A percentile compares a stretch with the other conserved stretches of the same genome.
These are phyloP conservation scores for Heritiera fomes DNA, from an alignment of 345 rosid genomes.

Conservation along the genomic window DNA sequence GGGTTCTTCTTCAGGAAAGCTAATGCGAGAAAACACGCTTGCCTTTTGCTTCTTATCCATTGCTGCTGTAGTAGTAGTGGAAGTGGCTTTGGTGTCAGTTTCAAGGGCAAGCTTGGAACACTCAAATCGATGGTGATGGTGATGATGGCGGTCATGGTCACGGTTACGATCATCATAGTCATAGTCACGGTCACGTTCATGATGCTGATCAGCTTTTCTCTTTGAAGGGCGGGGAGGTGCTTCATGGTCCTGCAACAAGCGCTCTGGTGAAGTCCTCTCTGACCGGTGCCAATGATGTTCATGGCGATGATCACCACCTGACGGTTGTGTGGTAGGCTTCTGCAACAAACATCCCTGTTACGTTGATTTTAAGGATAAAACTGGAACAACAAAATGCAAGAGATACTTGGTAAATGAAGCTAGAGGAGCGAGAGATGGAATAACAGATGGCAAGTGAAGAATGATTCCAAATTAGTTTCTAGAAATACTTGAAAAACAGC, in stretches of 20 bases:
- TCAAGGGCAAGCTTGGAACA: constrained; percentile 36
- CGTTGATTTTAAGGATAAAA: background rate
- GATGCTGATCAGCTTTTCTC: constrained; percentile 58
- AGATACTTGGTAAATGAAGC: background rate
- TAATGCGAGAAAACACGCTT: constrained; percentile 92
- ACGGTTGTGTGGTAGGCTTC: constrained; percentile 43
- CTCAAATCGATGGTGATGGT: constrained; percentile 43
- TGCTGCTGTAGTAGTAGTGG: constrained; percentile 31
- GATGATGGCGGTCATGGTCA: constrained; percentile 37
- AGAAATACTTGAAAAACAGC: background rate
- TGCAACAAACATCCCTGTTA: constrained; percentile 23
- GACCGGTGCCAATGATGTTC: constrained; percentile 48
- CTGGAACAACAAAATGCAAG: background rate
- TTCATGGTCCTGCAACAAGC: constrained; percentile 36
- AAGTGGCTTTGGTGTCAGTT: constrained; percentile 27
- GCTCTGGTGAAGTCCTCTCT: constrained; percentile 54
- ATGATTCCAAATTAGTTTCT: background rate
- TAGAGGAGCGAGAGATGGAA: background rate
- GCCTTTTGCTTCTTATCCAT: constrained; percentile 50
- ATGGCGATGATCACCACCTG: constrained; percentile 35
- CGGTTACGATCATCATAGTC: constrained; percentile 42
- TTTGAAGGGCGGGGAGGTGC: constrained; percentile 59
- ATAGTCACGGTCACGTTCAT: constrained; percentile 35
- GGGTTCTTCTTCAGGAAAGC: constrained; percentile 67
- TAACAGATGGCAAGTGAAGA: background rate